Percentiles rank a stretch among this genome's conserved stretches.
Evolutionary conservation across 1,284 basidiomycete genomes (phyloP).

Genomic region (Boletellus dicymbophilus): DNA sequence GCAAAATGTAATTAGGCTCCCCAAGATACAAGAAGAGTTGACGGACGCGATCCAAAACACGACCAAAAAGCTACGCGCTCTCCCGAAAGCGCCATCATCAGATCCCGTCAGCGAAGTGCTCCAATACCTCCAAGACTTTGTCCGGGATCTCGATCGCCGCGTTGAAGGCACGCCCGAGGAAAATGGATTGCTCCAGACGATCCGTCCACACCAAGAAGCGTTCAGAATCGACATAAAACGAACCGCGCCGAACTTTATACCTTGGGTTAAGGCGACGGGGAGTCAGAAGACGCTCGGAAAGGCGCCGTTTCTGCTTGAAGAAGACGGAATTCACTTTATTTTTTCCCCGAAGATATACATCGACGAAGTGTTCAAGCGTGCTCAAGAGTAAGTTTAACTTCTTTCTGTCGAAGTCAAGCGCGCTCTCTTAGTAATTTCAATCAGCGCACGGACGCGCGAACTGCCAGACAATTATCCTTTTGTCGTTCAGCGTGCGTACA

Average conservation of each 20-base stretch:
- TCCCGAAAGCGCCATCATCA: conserved; percentile 55
- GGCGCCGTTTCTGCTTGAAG: conserved; percentile 44
- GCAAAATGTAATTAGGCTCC: conserved; percentile 49
- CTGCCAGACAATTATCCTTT: conserved; percentile 69
- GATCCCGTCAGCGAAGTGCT: conserved; percentile 60
- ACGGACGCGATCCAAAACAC: conserved; percentile 45
- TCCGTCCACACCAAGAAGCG: conserved; percentile 47
- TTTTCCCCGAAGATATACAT: conserved; percentile 43
- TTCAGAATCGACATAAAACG: conserved; percentile 50
- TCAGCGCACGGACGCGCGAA: conserved; percentile 66
- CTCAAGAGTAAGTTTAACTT: conserved; percentile 43
- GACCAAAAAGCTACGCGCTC: conserved; percentile 35
- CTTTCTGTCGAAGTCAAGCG: too few species aligned
- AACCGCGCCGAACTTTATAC: conserved; percentile 55
- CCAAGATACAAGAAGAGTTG: conserved; percentile 55
- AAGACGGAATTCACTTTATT: conserved; percentile 24
- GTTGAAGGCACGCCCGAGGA: conserved; percentile 53
- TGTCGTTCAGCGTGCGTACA: conserved; percentile 53
- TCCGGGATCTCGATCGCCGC: conserved; percentile 42
- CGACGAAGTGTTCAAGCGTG: conserved; percentile 54
- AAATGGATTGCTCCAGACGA: conserved; percentile 53
- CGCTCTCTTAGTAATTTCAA: too few species aligned
- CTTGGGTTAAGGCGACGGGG: conserved; percentile 26
- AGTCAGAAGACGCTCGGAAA: conserved; percentile 11
- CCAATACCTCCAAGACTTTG: conserved; percentile 47